Conservation (phyloP, 2,329 filamentous ascomycete species). For the Paecilomyces sp. region DNA sequence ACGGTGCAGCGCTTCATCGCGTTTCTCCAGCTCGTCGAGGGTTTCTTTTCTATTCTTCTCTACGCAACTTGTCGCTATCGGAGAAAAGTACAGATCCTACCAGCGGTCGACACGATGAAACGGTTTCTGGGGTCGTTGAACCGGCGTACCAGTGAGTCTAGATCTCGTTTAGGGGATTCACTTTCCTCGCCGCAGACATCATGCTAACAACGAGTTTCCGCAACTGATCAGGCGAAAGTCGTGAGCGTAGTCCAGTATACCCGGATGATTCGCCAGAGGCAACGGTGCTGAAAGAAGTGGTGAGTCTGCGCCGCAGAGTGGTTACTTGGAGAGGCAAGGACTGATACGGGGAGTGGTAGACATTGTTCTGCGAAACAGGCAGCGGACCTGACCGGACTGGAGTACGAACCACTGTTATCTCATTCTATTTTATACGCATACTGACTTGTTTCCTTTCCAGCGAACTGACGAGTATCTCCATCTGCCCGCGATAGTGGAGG, state of each 20-base stretch:
- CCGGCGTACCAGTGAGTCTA: constrained; percentile 23
- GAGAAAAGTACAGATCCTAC: background rate
- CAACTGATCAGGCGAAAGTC: constrained; percentile 3
- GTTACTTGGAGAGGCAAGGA: background rate
- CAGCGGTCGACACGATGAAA: constrained; percentile 22
- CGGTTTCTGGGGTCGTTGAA: constrained; percentile 26
- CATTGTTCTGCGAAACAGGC: constrained; percentile 72
- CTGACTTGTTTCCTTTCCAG: background rate
- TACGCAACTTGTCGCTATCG: background rate
- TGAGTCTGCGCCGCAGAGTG: constrained; percentile 14
- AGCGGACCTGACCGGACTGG: constrained; percentile 44
- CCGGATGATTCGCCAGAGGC: constrained; percentile 33
- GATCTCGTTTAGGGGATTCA: background rate
- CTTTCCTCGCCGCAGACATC: background rate
- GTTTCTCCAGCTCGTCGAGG: background rate
- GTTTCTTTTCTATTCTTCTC: background rate
- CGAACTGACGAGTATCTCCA: constrained; percentile 80
- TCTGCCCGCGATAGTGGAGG: constrained; percentile 87
- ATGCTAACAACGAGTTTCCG: background rate
- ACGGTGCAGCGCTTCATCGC: background rate
- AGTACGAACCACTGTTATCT: constrained; percentile 28
- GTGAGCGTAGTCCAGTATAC: constrained; percentile 15
- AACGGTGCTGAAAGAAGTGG: constrained; percentile 33
- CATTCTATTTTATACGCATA: background rate
- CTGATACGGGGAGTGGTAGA: constrained; percentile 40